phyloP scores from a whole-genome alignment of 306 rosid species.

The Begonia loranthoides region DNA sequence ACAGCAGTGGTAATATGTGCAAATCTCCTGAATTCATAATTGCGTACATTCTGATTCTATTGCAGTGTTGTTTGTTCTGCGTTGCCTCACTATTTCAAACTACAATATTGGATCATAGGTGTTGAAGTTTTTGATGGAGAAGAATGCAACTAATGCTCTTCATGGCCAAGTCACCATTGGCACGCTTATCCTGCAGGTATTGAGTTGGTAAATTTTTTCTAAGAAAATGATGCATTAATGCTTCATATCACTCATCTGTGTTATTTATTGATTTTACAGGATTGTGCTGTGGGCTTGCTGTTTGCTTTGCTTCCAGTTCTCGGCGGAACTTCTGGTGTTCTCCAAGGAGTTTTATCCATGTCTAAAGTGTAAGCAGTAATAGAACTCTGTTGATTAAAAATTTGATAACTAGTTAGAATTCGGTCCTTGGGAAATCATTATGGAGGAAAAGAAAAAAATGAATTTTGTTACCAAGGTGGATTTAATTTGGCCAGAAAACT shows the following conservation, averaged over 20 bases:
- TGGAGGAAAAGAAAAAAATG: no score
- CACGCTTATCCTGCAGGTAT: constrained; percentile 83
- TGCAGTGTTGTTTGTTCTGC: no score
- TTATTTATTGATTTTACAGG: constrained; percentile 34
- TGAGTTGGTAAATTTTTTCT: no score
- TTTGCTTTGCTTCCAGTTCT: constrained; percentile 93
- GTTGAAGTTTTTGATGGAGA: constrained; percentile 87
- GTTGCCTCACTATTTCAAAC: no score
- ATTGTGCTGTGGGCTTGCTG: constrained; percentile 93
- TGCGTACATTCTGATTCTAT: no score
- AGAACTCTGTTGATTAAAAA: constrained; percentile 5
- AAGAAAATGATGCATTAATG: no score
- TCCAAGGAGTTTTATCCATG: constrained; percentile 90
- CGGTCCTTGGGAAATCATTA: no score
- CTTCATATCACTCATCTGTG: not conserved
- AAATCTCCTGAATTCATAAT: no score
- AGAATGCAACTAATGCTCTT: constrained; percentile 61
- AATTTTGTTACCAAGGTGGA: no score
- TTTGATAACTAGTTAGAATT: no score
- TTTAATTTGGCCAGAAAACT: no score
- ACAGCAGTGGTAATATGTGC: constrained; percentile 70
- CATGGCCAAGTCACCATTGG: constrained; percentile 95
- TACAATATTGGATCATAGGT: constrained; percentile 32
- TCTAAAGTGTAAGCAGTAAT: constrained; percentile 56
- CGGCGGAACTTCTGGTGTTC: constrained; percentile 91